A percentile compares a stretch with the other conserved stretches of the same genome.
Conservation (phyloP, 306 rosid species). For the Malus orientalis region DNA sequence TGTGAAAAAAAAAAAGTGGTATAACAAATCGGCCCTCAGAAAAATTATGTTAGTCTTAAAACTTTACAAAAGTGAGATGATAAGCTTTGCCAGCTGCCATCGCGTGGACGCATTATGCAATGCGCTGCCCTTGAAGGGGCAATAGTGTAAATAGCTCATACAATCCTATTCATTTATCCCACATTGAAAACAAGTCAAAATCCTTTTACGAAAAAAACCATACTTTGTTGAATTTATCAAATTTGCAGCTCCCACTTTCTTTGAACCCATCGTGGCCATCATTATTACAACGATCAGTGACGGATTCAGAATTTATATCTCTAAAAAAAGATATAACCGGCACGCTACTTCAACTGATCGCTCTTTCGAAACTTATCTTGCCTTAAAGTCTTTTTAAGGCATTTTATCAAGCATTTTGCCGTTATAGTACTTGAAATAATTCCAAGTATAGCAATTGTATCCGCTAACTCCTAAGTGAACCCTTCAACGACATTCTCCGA, state of each 20-base stretch:
- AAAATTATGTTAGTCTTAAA: background rate
- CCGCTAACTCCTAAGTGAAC: too few relatives aligned
- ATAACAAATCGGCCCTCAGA: too few relatives aligned
- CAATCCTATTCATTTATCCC: background rate
- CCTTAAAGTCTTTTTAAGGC: too few relatives aligned
- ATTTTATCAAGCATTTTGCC: too few relatives aligned
- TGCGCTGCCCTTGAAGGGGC: background rate
- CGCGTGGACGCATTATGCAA: background rate
- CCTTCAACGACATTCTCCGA: too few relatives aligned
- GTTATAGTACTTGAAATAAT: too few relatives aligned
- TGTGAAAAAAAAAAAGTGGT: too few relatives aligned
- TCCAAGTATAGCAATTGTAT: background rate
- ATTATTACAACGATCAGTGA: too few relatives aligned
- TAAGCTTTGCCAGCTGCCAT: background rate
- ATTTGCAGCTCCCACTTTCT: background rate
- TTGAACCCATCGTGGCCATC: background rate
- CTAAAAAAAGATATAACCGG: too few relatives aligned
- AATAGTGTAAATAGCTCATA: background rate
- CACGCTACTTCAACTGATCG: too few relatives aligned
- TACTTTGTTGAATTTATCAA: background rate
- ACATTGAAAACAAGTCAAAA: conserved; percentile 4
- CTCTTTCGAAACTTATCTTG: too few relatives aligned
- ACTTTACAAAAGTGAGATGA: background rate
- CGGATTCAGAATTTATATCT: background rate
- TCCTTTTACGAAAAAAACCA: background rate